A percentile compares a stretch with the other conserved stretches of the same genome.
Evolutionary conservation across 1,139 yeast genomes (phyloP).

Genomic region (Petasospora fabianii): DNA sequence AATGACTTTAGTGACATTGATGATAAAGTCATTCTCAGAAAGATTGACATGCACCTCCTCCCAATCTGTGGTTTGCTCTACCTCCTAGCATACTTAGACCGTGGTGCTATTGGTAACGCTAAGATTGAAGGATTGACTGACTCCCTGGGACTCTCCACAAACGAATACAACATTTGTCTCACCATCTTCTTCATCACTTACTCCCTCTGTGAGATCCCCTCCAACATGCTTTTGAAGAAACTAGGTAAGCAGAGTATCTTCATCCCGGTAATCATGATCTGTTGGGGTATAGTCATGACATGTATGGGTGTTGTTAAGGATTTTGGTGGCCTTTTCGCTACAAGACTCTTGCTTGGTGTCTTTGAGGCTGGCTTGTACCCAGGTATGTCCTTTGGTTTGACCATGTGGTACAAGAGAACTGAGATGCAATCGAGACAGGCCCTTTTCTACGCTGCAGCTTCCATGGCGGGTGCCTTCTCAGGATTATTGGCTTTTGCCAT

Average conservation of each 20-base stretch:
- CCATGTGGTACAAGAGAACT: conserved; percentile 47
- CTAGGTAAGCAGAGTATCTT: conserved; percentile 42
- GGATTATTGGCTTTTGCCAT: conserved; percentile 44
- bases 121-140: conserved; percentile 52
- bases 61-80: conserved; percentile 49
- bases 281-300: conserved; percentile 49
- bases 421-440: conserved; percentile 47
- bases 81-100: conserved; percentile 52
- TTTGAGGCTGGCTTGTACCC: conserved; percentile 60
- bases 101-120: conserved; percentile 61
- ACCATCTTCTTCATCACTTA: conserved; percentile 57
- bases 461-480: conserved; percentile 49
- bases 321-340: conserved; percentile 41
- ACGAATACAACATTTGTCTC: conserved; percentile 49
- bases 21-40: conserved; percentile 38
- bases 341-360: conserved; percentile 51
- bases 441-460: conserved; percentile 46
- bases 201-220: conserved; percentile 53
- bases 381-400: conserved; percentile 38
- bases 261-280: conserved; percentile 45
- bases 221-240: conserved; percentile 39
- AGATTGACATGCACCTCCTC: conserved; percentile 42
- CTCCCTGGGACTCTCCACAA: conserved; percentile 45
- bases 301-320: conserved; percentile 42
- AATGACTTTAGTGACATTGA: conserved; percentile 22